Evolutionary conservation across 179 eudicot genomes (phyloP).

Genomic region (Corrigiola litoralis): DNA sequence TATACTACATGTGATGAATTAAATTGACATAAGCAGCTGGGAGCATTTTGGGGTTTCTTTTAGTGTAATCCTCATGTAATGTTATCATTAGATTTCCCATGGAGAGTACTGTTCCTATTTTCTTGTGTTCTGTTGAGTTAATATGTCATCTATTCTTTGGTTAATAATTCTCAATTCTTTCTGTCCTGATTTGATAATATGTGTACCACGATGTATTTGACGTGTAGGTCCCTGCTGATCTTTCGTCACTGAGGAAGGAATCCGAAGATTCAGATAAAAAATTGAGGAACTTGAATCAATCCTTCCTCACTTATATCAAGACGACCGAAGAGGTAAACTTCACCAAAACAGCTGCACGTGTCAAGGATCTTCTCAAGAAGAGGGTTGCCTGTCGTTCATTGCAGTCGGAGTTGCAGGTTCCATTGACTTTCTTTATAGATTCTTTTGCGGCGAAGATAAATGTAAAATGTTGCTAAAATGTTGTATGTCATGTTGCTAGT

Average conservation of each 20-base stretch:
- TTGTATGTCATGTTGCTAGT: slow-evolving; percentile 39
- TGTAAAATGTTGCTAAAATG: slow-evolving; percentile 21
- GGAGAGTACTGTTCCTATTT: too few species aligned
- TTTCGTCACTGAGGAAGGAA: slow-evolving; percentile 39
- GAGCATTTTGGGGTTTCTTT: too few species aligned
- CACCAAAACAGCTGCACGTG: slow-evolving; percentile 31
- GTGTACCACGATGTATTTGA: neutral
- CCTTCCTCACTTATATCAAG: slow-evolving; percentile 38
- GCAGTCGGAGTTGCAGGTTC: slow-evolving; percentile 69
- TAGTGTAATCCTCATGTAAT: too few species aligned
- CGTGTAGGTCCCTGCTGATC: slow-evolving; percentile 40
- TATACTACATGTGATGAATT: too few species aligned
- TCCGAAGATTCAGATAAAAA: slow-evolving; percentile 39
- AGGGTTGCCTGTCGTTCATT: slow-evolving; percentile 48
- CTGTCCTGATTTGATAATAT: neutral
- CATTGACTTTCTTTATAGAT: slow-evolving; percentile 1
- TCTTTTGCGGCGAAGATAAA: neutral
- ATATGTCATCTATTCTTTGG: neutral
- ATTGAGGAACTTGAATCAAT: slow-evolving; percentile 35
- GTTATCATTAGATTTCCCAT: too few species aligned
- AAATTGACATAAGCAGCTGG: too few species aligned
- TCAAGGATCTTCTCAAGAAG: slow-evolving; percentile 45
- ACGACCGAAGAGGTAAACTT: slow-evolving; percentile 33
- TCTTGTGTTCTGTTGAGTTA: too few species aligned
- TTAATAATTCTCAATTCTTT: neutral